phyloP scores from a whole-genome alignment of 169 alveolate species.

The Perkinsus chesapeaki region DNA sequence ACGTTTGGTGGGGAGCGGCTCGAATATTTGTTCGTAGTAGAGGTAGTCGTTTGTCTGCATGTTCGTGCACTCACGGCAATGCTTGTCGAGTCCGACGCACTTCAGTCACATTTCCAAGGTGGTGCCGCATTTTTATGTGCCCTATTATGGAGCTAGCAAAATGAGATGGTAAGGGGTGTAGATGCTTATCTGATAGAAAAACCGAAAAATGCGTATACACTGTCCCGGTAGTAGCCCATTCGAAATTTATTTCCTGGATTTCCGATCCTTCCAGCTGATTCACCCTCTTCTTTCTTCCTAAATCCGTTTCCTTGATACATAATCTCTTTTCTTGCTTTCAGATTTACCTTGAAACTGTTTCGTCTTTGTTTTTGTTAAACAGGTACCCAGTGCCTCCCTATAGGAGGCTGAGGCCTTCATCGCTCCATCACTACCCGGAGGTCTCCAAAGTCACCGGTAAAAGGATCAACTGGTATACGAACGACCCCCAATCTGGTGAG shows the following conservation, averaged over 20 bases:
- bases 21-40: background rate
- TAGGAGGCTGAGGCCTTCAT: background rate
- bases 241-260: too few relatives aligned
- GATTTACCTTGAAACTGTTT: too few relatives aligned
- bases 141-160: background rate
- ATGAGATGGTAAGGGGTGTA: background rate
- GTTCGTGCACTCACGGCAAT: background rate
- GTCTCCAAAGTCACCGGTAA: background rate
- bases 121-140: background rate
- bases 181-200: too few relatives aligned
- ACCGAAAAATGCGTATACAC: too few relatives aligned
- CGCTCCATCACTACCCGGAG: background rate
- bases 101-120: background rate
- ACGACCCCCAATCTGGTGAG: constrained; percentile 1
- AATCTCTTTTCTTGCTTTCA: too few relatives aligned
- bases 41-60: background rate
- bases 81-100: background rate
- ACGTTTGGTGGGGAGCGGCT: too few relatives aligned
- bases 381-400: background rate
- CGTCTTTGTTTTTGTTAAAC: background rate
- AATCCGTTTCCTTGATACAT: too few relatives aligned
- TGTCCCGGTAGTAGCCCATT: too few relatives aligned
- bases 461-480: background rate
- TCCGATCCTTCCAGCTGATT: too few relatives aligned
- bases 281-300: too few relatives aligned